Conservation (phyloP, 1,284 basidiomycete genomes). For the Pseudozyma sp. region DNA sequence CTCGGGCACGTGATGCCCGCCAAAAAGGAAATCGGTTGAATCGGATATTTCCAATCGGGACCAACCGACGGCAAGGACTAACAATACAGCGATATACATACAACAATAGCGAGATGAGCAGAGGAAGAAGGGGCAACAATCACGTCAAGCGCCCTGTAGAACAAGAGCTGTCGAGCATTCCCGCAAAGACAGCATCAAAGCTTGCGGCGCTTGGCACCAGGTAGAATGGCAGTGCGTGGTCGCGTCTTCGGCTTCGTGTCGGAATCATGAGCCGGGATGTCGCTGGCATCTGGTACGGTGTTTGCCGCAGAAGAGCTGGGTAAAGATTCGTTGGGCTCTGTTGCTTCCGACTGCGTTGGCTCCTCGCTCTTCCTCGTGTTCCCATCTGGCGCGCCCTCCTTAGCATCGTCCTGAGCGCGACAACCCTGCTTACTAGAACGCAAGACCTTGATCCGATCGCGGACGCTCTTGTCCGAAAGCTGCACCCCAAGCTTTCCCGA, state of each 20-base stretch:
- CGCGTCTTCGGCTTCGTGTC: neutral
- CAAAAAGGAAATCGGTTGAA: neutral
- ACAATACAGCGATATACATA: conserved; percentile 1
- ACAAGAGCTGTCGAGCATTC: neutral
- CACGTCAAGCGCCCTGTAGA: no score
- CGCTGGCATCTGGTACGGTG: neutral
- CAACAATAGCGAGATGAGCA: neutral
- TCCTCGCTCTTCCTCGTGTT: neutral
- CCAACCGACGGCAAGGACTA: neutral
- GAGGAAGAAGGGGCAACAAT: neutral
- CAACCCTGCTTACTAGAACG: neutral
- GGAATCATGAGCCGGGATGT: neutral
- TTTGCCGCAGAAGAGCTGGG: neutral
- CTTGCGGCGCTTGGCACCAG: conserved; percentile 38
- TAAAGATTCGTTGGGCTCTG: neutral
- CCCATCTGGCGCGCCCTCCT: neutral
- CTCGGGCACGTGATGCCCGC: conserved; percentile 7
- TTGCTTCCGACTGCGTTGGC: neutral
- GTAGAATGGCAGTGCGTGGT: conserved; percentile 20
- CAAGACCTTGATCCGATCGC: conserved; percentile 17
- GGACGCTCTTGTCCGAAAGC: conserved; percentile 27
- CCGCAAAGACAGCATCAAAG: conserved; percentile 4
- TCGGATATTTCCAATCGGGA: conserved; percentile 7
- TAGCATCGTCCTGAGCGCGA: neutral
- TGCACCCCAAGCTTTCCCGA: conserved; percentile 3